Conservation (phyloP, 108 stramenopile genomes). For the Craspedostauros australis region DNA sequence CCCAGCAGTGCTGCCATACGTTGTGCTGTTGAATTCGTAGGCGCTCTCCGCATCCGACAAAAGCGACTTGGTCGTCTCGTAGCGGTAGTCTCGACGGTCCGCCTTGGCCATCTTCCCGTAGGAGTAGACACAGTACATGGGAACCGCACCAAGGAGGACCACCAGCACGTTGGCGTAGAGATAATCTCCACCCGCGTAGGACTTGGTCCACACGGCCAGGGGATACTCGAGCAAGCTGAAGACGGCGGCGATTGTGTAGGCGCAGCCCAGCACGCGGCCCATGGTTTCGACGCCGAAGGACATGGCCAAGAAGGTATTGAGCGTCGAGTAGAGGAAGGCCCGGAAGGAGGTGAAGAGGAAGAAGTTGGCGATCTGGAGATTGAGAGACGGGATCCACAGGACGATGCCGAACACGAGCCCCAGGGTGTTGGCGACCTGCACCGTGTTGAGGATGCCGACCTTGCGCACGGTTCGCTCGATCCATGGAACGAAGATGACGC, state of each 20-base stretch:
- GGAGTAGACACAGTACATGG: too few species aligned
- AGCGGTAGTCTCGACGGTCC: too few species aligned
- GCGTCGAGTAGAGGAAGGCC: slow-evolving; percentile 9
- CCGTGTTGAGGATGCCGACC: slow-evolving; percentile 6
- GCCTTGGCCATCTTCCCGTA: too few species aligned
- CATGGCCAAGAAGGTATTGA: slow-evolving; percentile 3
- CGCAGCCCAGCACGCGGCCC: slow-evolving; percentile 10
- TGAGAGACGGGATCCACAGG: slow-evolving; percentile 1
- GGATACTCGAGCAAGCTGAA: slow-evolving; percentile 7
- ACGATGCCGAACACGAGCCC: slow-evolving; percentile 7
- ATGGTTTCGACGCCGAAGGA: slow-evolving; percentile 14
- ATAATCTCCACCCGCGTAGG: slow-evolving; percentile 2
- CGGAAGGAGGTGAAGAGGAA: slow-evolving; percentile 12
- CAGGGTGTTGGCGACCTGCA: slow-evolving; percentile 9
- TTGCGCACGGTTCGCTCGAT: slow-evolving; percentile 8
- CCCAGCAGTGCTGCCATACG: too few species aligned
- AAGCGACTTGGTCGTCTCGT: too few species aligned
- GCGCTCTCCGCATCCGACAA: too few species aligned
- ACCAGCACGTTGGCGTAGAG: neutral
- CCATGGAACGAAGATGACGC: slow-evolving; percentile 11
- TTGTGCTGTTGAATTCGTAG: too few species aligned
- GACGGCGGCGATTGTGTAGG: slow-evolving; percentile 4
- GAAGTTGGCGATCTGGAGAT: slow-evolving; percentile 1
- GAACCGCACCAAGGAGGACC: neutral
- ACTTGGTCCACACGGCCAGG: slow-evolving; percentile 1